A percentile compares a stretch with the other conserved stretches of the same genome.
Evolutionary conservation across 2,329 filamentous ascomycete genomes (phyloP).

Genomic region (Chaetomium globosum): DNA sequence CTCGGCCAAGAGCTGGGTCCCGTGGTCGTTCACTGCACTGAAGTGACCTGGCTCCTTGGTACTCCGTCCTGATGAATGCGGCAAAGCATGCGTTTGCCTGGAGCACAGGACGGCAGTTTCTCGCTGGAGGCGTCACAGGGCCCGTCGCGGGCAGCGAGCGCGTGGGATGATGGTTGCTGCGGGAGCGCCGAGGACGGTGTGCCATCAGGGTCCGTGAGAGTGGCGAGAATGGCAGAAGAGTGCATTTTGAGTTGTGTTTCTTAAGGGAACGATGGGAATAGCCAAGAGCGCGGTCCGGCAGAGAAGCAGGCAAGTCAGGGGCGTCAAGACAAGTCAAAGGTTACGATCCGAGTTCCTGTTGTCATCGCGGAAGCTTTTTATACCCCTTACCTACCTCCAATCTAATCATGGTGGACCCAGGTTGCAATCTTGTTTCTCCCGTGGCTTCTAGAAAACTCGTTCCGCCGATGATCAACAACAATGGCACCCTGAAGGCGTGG

Average conservation of each 20-base stretch:
- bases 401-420: not conserved
- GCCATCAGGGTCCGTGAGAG: not conserved
- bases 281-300: not conserved
- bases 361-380: not conserved
- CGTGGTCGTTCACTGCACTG: constrained; percentile 22
- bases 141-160: constrained; percentile 6
- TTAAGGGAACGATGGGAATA: not conserved
- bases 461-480: not conserved
- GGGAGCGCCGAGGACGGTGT: not conserved
- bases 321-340: not conserved
- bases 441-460: constrained; percentile 12
- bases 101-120: constrained; percentile 20
- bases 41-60: constrained; percentile 11
- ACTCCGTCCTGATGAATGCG: constrained; percentile 7
- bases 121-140: constrained; percentile 28
- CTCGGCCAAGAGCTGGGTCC: constrained; percentile 15
- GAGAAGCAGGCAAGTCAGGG: not conserved
- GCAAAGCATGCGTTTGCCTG: constrained; percentile 28
- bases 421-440: constrained; percentile 8
- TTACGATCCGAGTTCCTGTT: not conserved
- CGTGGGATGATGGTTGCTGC: not conserved
- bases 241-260: not conserved
- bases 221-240: not conserved
- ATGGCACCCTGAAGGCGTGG: not conserved
- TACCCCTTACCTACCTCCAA: not conserved